Evolutionary conservation across 148 eudicot species (phyloP).

Genomic region (Camellia lanceoleosa): DNA sequence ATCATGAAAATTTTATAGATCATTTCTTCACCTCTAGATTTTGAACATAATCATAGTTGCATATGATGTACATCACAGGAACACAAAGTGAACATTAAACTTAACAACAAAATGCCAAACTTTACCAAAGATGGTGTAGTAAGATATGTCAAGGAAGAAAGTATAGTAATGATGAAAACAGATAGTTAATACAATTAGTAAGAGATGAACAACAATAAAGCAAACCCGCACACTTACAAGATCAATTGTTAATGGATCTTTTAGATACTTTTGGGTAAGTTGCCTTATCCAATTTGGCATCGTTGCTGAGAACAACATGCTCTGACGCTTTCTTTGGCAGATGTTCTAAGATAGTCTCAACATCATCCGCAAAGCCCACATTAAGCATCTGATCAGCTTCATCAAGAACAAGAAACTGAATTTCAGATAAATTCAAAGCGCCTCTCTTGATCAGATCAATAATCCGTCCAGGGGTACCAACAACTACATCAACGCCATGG

Average conservation of each 20-base stretch:
- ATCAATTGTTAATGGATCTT: conserved; percentile 66
- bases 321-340: conserved; percentile 74
- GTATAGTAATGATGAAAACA: neutral
- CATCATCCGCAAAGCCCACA: conserved; percentile 91
- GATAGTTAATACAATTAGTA: neutral
- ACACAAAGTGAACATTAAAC: neutral
- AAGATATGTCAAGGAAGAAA: neutral
- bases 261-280: conserved; percentile 72
- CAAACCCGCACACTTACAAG: conserved; percentile 51
- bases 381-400: conserved; percentile 99
- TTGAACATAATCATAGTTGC: neutral
- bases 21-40: neutral
- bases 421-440: conserved; percentile 59
- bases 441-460: conserved; percentile 92
- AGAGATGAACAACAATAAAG: conserved; percentile 7
- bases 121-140: neutral
- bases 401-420: conserved; percentile 85
- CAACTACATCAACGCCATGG: conserved; percentile 77
- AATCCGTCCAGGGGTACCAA: conserved; percentile 93
- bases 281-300: conserved; percentile 89
- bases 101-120: neutral
- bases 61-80: neutral
- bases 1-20: neutral
- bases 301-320: conserved; percentile 95
- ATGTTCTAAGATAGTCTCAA: conserved; percentile 70